phyloP scores from a whole-genome alignment of 345 rosid genomes.

The Mallotus nudiflorus region DNA sequence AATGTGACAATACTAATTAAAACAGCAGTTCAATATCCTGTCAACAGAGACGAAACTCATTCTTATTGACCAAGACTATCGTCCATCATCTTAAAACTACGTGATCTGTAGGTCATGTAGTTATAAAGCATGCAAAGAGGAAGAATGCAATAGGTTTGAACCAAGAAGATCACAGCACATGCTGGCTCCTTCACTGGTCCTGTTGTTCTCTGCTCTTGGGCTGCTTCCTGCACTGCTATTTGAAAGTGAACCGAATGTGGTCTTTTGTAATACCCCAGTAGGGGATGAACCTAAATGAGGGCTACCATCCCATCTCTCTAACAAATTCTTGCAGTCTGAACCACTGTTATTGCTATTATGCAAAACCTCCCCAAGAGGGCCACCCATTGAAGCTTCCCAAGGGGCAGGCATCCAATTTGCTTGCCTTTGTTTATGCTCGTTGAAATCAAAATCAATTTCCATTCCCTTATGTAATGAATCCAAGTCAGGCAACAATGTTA shows the following conservation, averaged over 20 bases:
- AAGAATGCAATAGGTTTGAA: conserved; percentile 32
- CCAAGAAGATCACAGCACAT: conserved; percentile 32
- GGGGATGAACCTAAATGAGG: conserved; percentile 62
- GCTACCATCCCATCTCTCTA: conserved; percentile 56
- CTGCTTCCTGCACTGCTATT: conserved; percentile 90
- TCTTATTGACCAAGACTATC: background rate
- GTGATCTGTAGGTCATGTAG: background rate
- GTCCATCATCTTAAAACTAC: background rate
- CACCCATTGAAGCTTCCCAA: conserved; percentile 67
- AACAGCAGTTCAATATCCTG: background rate
- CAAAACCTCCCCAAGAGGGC: conserved; percentile 74
- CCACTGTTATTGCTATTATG: conserved; percentile 43
- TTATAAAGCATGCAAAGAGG: conserved; percentile 29
- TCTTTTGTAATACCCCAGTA: conserved; percentile 75
- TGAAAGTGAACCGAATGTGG: conserved; percentile 63
- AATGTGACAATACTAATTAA: background rate
- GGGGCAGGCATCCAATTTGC: conserved; percentile 54
- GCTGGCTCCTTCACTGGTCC: conserved; percentile 35
- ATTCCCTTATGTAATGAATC: conserved; percentile 54
- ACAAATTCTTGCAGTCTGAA: conserved; percentile 43
- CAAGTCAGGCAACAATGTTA: conserved; percentile 44
- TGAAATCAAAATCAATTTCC: conserved; percentile 38
- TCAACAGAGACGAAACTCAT: background rate
- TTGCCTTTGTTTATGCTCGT: conserved; percentile 44
- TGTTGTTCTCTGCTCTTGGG: conserved; percentile 47